phyloP scores from a whole-genome alignment of 2,329 filamentous ascomycete species.

The Fusarium sp. region DNA sequence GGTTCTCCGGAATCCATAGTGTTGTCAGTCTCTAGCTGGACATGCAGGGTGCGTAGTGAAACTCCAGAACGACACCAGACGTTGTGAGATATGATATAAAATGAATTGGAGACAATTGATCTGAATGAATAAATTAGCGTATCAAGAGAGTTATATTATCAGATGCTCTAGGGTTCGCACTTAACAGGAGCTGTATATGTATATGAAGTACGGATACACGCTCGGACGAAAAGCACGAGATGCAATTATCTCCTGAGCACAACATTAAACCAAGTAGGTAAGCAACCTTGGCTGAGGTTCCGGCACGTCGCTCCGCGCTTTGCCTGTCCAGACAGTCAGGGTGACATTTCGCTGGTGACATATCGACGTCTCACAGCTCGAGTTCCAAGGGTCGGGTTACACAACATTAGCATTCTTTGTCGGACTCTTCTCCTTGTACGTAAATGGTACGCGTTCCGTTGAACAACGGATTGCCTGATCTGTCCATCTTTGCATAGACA shows the following conservation, averaged over 20 bases:
- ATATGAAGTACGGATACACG: no score
- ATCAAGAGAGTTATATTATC: no score
- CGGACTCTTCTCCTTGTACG: not conserved
- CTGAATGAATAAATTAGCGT: not conserved
- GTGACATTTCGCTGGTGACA: not conserved
- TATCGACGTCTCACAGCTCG: not conserved
- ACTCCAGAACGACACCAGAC: conserved; percentile 17
- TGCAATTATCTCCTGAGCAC: no score
- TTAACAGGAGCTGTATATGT: no score
- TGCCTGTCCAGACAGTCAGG: not conserved
- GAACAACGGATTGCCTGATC: not conserved
- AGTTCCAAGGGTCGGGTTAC: no score
- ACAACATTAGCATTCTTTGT: not conserved
- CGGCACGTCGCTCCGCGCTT: no score
- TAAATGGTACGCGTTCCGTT: not conserved
- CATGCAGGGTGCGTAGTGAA: conserved; percentile 22
- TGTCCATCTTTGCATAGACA: not conserved
- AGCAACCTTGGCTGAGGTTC: no score
- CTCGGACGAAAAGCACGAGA: no score
- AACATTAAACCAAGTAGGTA: no score
- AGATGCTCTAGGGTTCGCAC: no score
- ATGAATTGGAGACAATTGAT: conserved; percentile 6
- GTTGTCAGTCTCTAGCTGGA: conserved; percentile 10
- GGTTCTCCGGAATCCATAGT: not conserved
- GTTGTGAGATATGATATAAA: conserved; percentile 8